Base-by-base conservation (phyloP, 257 asterid genomes). In the Craterostigma plantagineum region DNA sequence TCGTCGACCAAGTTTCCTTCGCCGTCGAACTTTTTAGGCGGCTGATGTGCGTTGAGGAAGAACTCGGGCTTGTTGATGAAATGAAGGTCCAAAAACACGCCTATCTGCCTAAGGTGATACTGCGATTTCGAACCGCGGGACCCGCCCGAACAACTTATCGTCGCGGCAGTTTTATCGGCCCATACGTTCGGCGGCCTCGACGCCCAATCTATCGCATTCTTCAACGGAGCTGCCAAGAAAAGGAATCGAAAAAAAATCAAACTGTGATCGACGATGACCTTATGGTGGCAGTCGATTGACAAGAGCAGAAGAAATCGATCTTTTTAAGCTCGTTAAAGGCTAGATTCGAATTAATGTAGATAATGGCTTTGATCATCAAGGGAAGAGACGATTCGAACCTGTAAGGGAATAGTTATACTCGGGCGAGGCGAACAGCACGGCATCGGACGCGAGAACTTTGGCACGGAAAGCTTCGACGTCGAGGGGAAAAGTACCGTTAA, bases 351-450 rank as follows among this genome's bases (percentile, higher is more conserved):
- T 23, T 2, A 23, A 23, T 23, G 30, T 2, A n/a, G n/a, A n/a
- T n/a, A n/a, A n/a, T n/a, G n/a, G n/a, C n/a, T n/a, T n/a, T n/a
- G n/a, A n/a, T n/a, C n/a, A n/a, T 23, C 6, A 23, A 23, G 30
- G 30, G 30, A 23, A 23, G 30, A 23, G 30, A 23, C 6, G 30
- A 23, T 23, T 2, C 30, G 30, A 73, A 85, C 91, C 94, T 8
- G 92, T 49, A 17, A 81, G 57, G 1, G 97, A 86, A 61, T 78
- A 86, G 58, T 81, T 86, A 58, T 78, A 81, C 73, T 86, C 97
- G 0, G 95, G 97, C 3, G 97, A 78, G 18, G 93, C 94, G 42
- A 86, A 86, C 23, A 81, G 75, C 6, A 67, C 10, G 58, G 85
- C 56, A 44, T 86, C 93, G 34, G 95, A 92, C 33, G 73, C 71